These are phyloP conservation scores for Penicilliopsis zonata DNA, from an alignment of 495 filamentous ascomycete species.

Conservation along the genomic window DNA sequence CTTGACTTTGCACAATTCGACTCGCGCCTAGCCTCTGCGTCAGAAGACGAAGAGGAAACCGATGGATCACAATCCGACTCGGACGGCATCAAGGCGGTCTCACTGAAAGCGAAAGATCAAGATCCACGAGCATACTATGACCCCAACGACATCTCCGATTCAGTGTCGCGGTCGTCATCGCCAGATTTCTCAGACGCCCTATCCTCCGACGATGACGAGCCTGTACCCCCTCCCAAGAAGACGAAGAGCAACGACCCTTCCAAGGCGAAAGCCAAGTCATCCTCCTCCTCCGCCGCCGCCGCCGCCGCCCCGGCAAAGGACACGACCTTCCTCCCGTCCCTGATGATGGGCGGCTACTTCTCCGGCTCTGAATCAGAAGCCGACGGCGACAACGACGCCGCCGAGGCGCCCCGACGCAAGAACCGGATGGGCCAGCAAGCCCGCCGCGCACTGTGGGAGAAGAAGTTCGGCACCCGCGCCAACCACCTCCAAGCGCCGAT, in stretches of 20 bases:
- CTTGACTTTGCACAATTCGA: constrained; percentile 38
- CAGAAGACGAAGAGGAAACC: constrained; percentile 32
- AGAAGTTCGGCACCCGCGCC: constrained; percentile 70
- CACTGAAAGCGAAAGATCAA: constrained; percentile 13
- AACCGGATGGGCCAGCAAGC: constrained; percentile 86
- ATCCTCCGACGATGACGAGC: not conserved
- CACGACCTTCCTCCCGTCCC: constrained; percentile 75
- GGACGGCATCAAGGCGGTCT: constrained; percentile 1
- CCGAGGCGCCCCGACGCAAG: constrained; percentile 39
- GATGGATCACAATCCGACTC: constrained; percentile 30
- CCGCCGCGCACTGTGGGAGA: constrained; percentile 77
- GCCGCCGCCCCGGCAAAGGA: constrained; percentile 33
- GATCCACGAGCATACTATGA: constrained; percentile 6
- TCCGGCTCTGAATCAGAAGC: constrained; percentile 71
- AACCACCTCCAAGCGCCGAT: constrained; percentile 50
- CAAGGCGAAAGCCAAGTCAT: too few relatives aligned
- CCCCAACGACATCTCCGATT: constrained; percentile 13
- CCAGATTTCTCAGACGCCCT: constrained; percentile 15
- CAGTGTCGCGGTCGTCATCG: constrained; percentile 28
- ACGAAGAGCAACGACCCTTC: too few relatives aligned
- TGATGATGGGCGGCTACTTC: constrained; percentile 79
- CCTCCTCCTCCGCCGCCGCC: constrained; percentile 15
- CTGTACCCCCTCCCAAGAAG: constrained; percentile 25
- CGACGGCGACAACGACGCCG: constrained; percentile 26
- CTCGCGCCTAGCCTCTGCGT: constrained; percentile 41